Conservation (phyloP, 2,329 filamentous ascomycete species). For the Aspergillus pseudoviridinutans region DNA sequence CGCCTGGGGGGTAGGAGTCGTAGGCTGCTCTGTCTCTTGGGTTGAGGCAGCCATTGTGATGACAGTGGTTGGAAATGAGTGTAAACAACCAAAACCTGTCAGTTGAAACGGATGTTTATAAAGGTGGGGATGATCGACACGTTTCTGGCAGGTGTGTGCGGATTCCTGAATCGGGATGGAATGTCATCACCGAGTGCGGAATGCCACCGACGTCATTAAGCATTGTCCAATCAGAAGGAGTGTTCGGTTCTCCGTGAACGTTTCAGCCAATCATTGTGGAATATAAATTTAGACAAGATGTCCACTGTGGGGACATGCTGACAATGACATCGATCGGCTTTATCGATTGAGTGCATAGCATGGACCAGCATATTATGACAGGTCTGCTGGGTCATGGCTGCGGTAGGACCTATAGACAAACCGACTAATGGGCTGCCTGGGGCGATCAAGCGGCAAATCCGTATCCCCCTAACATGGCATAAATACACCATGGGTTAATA, state of each 20-base stretch:
- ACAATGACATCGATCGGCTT: not conserved
- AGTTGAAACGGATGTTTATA: not conserved
- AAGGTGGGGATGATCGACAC: not conserved
- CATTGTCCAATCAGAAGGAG: not conserved
- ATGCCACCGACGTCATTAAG: not conserved
- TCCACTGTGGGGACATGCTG: not conserved
- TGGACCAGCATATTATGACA: too few species aligned
- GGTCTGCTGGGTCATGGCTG: too few species aligned
- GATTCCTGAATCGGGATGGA: too few species aligned
- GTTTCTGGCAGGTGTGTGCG: not conserved
- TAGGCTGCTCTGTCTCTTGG: not conserved
- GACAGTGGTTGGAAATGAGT: not conserved
- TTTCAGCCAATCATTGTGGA: too few species aligned
- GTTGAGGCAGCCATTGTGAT: not conserved
- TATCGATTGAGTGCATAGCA: too few species aligned
- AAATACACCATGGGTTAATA: not conserved
- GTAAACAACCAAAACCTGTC: not conserved
- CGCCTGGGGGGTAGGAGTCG: not conserved
- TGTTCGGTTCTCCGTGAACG: too few species aligned
- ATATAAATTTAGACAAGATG: too few species aligned
- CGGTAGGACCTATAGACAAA: too few species aligned
- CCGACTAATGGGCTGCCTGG: too few species aligned
- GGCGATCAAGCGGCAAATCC: not conserved
- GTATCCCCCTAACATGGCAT: not conserved
- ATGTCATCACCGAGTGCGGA: not conserved